Evolutionary conservation across 192 early-diverging fungal genomes (phyloP).

Genomic region (Linnemannia exigua): DNA sequence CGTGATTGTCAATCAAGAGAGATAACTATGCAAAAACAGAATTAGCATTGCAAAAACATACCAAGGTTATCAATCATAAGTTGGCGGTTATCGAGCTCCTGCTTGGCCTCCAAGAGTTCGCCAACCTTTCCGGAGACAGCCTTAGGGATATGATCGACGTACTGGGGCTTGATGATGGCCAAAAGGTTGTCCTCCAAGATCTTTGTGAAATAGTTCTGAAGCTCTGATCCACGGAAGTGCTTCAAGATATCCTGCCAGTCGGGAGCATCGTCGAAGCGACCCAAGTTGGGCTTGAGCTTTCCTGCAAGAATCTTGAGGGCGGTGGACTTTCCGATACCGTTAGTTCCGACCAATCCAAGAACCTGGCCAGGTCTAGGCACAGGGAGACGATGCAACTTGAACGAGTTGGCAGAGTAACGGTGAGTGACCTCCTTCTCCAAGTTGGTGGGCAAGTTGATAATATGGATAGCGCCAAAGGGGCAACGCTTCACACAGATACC

Average conservation of each 20-base stretch:
- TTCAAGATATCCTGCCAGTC: conserved; percentile 98
- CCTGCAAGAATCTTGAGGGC: conserved; percentile 95
- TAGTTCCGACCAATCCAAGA: conserved; percentile 97
- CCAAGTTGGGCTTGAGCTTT: conserved; percentile 97
- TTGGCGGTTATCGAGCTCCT: conserved; percentile 79
- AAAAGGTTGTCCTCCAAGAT: conserved; percentile 96
- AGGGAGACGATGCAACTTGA: conserved; percentile 98
- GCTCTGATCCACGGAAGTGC: conserved; percentile 96
- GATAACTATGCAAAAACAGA: neutral
- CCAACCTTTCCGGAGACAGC: conserved; percentile 85
- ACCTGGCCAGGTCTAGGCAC: conserved; percentile 97
- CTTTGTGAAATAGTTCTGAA: conserved; percentile 99
- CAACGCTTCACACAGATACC: conserved; percentile 98
- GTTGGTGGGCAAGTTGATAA: conserved; percentile 98
- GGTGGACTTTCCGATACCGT: conserved; percentile 96
- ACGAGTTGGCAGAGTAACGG: conserved; percentile 96
- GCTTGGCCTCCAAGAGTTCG: conserved; percentile 78
- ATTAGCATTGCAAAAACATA: conserved; percentile 40
- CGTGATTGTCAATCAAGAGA: no score
- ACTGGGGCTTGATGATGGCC: conserved; percentile 97
- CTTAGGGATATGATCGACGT: conserved; percentile 91
- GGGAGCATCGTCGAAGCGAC: conserved; percentile 84
- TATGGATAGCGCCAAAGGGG: conserved; percentile 95
- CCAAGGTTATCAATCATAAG: conserved; percentile 80
- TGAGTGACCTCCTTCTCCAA: conserved; percentile 95